Percentiles rank a stretch among this genome's conserved stretches.
phyloP scores from a whole-genome alignment of 1,284 basidiomycete genomes.

The Fomes fomentarius region DNA sequence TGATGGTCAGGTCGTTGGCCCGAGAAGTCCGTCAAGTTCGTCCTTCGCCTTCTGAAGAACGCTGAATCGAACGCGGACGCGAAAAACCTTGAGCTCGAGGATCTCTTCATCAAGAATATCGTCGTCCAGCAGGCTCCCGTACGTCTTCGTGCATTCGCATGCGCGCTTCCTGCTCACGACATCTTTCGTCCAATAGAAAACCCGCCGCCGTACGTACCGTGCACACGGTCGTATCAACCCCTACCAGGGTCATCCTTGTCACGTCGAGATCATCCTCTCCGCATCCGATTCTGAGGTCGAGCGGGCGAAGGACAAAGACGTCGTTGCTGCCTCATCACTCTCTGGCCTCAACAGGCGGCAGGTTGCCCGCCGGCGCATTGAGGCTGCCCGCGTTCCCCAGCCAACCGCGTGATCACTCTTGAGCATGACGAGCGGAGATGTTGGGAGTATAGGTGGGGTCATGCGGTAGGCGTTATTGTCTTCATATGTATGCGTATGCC shows the following conservation, averaged over 20 bases:
- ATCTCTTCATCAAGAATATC: conserved; percentile 95
- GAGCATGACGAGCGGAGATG: conserved; percentile 1
- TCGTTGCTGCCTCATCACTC: conserved; percentile 49
- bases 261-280: conserved; percentile 93
- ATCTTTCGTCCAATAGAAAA: too few relatives aligned
- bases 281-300: conserved; percentile 83
- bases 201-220: conserved; percentile 99
- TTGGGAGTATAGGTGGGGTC: conserved; percentile 18
- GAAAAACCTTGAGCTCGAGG: conserved; percentile 94
- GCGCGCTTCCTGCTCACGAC: too few relatives aligned
- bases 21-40: conserved; percentile 98
- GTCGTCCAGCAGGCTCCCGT: conserved; percentile 98
- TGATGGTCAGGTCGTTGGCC: conserved; percentile 94
- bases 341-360: conserved; percentile 79
- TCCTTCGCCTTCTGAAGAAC: conserved; percentile 96
- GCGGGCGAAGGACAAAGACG: conserved; percentile 84
- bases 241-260: conserved; percentile 91
- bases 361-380: conserved; percentile 81
- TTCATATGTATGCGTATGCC: conserved; percentile 39
- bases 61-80: conserved; percentile 99
- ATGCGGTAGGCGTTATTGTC: conserved; percentile 24
- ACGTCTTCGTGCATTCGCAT: too few relatives aligned
- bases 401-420: conserved; percentile 12
- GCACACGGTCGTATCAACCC: conserved; percentile 96
- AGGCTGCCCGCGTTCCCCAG: conserved; percentile 58